phyloP scores from a whole-genome alignment of 2,329 filamentous ascomycete genomes.

The Penicillium hesseltinei region DNA sequence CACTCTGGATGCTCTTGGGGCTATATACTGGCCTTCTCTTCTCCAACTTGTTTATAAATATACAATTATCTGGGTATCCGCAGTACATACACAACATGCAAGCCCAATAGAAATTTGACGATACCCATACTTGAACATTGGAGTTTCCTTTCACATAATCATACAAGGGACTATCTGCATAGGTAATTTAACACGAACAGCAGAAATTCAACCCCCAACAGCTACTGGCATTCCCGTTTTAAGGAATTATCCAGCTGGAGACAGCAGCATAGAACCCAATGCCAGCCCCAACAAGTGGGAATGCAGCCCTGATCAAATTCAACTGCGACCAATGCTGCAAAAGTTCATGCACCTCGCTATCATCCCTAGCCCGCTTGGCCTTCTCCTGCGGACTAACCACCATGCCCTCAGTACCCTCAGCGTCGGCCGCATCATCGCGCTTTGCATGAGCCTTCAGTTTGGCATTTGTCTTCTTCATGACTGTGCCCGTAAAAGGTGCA shows the following conservation, averaged over 20 bases:
- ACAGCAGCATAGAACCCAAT: constrained; percentile 24
- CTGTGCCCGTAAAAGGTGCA: constrained; percentile 27
- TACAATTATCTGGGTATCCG: not conserved
- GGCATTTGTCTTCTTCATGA: constrained; percentile 30
- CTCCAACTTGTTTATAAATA: constrained; percentile 5
- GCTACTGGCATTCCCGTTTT: not conserved
- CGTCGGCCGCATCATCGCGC: constrained; percentile 22
- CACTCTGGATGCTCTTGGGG: not conserved
- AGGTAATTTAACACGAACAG: not conserved
- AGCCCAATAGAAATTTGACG: constrained; percentile 10
- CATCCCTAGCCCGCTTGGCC: constrained; percentile 19
- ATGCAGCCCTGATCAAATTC: constrained; percentile 24
- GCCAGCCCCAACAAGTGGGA: constrained; percentile 26
- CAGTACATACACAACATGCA: not conserved
- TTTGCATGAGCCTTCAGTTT: constrained; percentile 25
- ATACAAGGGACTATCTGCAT: not conserved
- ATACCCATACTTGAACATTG: constrained; percentile 14
- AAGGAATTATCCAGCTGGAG: constrained; percentile 5
- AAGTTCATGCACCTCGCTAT: constrained; percentile 18
- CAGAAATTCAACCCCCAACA: not conserved
- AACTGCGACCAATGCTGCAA: constrained; percentile 23
- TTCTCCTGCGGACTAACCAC: constrained; percentile 20
- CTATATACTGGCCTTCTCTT: not conserved
- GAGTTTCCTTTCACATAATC: not conserved
- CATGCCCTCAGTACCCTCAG: constrained; percentile 23